These are phyloP conservation scores for Scedosporium aurantiacum DNA, from an alignment of 2,329 filamentous ascomycete species.

Conservation along the genomic window DNA sequence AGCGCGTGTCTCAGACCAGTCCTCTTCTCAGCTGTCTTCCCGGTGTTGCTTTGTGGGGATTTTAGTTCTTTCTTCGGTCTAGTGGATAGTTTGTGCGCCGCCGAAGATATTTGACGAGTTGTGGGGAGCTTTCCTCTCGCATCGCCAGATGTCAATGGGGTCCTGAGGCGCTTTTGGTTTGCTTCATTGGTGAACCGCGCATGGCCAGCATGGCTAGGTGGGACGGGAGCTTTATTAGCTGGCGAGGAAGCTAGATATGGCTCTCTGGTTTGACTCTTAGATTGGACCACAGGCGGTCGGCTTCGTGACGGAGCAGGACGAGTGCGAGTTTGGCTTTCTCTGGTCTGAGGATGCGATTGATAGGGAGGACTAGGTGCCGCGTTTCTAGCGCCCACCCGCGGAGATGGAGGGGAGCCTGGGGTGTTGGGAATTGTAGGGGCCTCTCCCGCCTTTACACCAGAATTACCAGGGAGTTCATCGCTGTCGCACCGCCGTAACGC, in stretches of 20 bases:
- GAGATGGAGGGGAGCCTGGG: background rate
- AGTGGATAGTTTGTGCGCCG: background rate
- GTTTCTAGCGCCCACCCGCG: background rate
- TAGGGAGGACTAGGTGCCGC: background rate
- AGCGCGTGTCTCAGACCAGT: background rate
- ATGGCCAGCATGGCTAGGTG: background rate
- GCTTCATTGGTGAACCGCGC: constrained; percentile 6
- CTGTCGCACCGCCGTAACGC: constrained; percentile 23
- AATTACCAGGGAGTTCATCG: constrained; percentile 16
- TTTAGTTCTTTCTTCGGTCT: background rate
- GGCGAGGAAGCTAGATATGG: no score
- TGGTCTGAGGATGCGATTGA: no score
- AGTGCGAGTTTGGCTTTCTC: no score
- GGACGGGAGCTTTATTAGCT: background rate
- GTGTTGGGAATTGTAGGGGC: constrained; percentile 11
- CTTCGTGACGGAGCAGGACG: no score
- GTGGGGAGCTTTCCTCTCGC: constrained; percentile 19
- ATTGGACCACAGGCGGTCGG: no score
- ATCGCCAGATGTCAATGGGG: constrained; percentile 11
- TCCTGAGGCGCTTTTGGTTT: constrained; percentile 12
- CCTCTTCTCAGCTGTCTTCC: constrained; percentile 1
- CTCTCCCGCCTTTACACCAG: constrained; percentile 18
- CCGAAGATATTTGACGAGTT: constrained; percentile 24
- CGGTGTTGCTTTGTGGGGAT: background rate
- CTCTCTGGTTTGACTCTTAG: no score